Evolutionary conservation across 2,329 filamentous ascomycete genomes (phyloP), one percentile per base, ranked within the genome.

Genomic region (Neofusicoccum umdonicola): DNA sequence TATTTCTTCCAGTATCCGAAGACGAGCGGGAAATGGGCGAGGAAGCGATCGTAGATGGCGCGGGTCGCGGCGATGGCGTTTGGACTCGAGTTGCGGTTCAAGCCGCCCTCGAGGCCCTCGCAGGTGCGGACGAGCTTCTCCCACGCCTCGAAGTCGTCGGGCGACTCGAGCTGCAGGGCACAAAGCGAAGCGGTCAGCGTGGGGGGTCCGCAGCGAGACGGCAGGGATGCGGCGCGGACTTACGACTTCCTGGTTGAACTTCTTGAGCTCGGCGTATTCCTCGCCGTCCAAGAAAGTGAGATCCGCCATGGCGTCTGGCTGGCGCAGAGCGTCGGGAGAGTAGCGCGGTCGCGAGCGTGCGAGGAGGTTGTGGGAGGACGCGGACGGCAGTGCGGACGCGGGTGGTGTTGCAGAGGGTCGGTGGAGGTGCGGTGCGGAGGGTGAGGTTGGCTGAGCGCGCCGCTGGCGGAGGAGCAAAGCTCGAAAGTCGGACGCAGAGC

Each of bases 1-100:
- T 98, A 99, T 77, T 97, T 98, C 83, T 98, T 98, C 95, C 95
- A 99, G 82, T 98, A 99, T 61, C 94, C 95, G 73, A 98, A 99
- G 44, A 98, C 87, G 11, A 98, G 85, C 2, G 95, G 95, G 69
- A 97, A 99, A 75, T 97, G 97, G 67, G 91, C 87, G 22, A 99
- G 89, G 74, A 99, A 96, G 54, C 90, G 88, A 77, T 99, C 93
- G 81, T 96, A 98, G 67, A 91, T 87, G 77, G 91, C 88, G 78
- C 95, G 90, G 64, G 93, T 90, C 11, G 92, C 89, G 19, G 92
- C 89, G 71, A 99, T 93, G 34, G 95, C 92, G 74, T 96, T 91
- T 0, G 95, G 93, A 75, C 91, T 97, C 47, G 95, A 98, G 80
- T 99, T 99, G 71, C 95, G 90, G 76, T 96, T 97, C 68, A 99